Percentiles rank a stretch among this genome's conserved stretches.
phyloP scores from a whole-genome alignment of 2,329 filamentous ascomycete species.

The Fusarium citri region DNA sequence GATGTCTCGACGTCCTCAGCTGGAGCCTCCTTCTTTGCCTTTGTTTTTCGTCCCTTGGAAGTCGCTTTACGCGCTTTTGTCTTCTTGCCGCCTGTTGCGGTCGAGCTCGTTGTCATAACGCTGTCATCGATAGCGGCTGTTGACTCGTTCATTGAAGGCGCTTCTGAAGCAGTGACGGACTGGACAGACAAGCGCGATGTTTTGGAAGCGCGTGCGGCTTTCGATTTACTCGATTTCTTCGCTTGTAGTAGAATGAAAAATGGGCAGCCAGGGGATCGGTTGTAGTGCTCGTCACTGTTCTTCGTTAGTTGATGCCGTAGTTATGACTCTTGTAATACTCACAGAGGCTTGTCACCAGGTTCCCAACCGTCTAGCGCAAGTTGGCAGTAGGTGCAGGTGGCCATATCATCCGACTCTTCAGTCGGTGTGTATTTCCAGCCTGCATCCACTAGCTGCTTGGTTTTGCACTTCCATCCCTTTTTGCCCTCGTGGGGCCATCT shows the following conservation, averaged over 20 bases:
- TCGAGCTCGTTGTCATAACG: slow-evolving; percentile 69
- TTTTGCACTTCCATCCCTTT: slow-evolving; percentile 89
- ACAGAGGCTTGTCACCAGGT: slow-evolving; percentile 88
- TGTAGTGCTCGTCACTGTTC: slow-evolving; percentile 83
- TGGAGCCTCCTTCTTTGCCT: slow-evolving; percentile 64
- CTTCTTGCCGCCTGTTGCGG: slow-evolving; percentile 69
- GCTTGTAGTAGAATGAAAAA: slow-evolving; percentile 80
- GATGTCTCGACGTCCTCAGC: slow-evolving; percentile 56
- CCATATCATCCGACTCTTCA: slow-evolving; percentile 85
- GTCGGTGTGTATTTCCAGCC: slow-evolving; percentile 96
- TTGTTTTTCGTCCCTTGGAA: slow-evolving; percentile 48
- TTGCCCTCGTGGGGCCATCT: slow-evolving; percentile 92
- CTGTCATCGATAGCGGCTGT: slow-evolving; percentile 67
- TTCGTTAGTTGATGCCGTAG: slow-evolving; percentile 40
- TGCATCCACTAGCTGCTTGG: slow-evolving; percentile 89
- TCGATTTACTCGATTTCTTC: slow-evolving; percentile 68
- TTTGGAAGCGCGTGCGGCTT: slow-evolving; percentile 72
- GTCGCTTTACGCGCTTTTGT: slow-evolving; percentile 65
- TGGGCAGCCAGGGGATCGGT: slow-evolving; percentile 79
- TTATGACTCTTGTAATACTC: slow-evolving; percentile 51
- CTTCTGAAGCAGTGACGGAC: slow-evolving; percentile 65
- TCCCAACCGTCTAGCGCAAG: slow-evolving; percentile 96
- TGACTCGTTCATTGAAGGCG: slow-evolving; percentile 60
- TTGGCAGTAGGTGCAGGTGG: slow-evolving; percentile 90
- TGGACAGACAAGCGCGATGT: slow-evolving; percentile 73